Percentiles rank a stretch among this genome's conserved stretches.
Evolutionary conservation across 352 stramenopile genomes (phyloP).

Genomic region (Poterioochromonas sp.): DNA sequence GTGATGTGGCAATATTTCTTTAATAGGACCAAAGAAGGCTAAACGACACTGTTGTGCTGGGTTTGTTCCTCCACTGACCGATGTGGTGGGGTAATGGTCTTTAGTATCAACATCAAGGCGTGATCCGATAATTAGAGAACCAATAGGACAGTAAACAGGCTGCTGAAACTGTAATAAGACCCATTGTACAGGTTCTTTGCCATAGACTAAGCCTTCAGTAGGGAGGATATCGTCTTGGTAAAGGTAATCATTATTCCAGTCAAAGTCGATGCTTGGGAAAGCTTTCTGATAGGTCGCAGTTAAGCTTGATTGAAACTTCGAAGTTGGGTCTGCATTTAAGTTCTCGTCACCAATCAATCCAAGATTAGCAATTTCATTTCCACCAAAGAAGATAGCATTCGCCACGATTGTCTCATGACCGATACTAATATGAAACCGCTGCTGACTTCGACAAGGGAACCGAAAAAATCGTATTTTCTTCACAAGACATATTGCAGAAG

Average conservation of each 20-base stretch:
- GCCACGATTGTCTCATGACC: slow-evolving; percentile 74
- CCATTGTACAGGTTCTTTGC: slow-evolving; percentile 45
- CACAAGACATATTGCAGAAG: slow-evolving; percentile 60
- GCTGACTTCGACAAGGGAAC: slow-evolving; percentile 49
- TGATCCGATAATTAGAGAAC: slow-evolving; percentile 48
- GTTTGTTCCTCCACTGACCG: background rate
- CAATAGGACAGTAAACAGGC: slow-evolving; percentile 46
- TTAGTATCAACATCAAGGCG: slow-evolving; percentile 47
- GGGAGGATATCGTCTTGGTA: slow-evolving; percentile 36
- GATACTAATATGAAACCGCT: slow-evolving; percentile 70
- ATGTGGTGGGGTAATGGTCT: too few relatives aligned
- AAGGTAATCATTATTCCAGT: background rate
- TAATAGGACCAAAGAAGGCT: slow-evolving; percentile 50
- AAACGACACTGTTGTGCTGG: slow-evolving; percentile 44
- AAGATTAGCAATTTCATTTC: slow-evolving; percentile 44
- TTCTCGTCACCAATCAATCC: background rate
- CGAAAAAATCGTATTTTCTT: slow-evolving; percentile 64
- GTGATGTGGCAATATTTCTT: slow-evolving; percentile 21
- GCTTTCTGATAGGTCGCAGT: background rate
- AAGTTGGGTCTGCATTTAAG: slow-evolving; percentile 5
- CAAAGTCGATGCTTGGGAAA: background rate
- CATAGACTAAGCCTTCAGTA: background rate
- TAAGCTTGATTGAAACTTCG: background rate
- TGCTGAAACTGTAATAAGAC: slow-evolving; percentile 50
- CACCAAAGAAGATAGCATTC: slow-evolving; percentile 71